Percentiles rank a stretch among this genome's conserved stretches.
phyloP scores from a whole-genome alignment of 1,284 basidiomycete species.

The Irpex sp. region DNA sequence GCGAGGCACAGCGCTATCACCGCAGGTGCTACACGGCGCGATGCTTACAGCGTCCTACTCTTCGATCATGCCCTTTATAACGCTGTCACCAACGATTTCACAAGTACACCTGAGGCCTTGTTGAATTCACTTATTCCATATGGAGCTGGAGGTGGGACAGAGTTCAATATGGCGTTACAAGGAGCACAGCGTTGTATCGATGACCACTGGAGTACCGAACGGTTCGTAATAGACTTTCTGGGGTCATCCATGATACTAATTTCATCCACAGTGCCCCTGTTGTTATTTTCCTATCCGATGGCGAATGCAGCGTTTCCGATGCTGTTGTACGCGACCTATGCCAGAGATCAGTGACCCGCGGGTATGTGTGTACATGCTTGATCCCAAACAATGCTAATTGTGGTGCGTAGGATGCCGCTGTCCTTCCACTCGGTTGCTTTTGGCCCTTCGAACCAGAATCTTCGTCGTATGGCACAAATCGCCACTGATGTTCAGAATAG shows the following conservation, averaged over 20 bases:
- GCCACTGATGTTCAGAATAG: conserved; percentile 46
- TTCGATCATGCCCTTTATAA: conserved; percentile 34
- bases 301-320: conserved; percentile 43
- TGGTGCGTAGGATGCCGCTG: conserved; percentile 42
- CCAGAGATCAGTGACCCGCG: conserved; percentile 41
- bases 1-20: conserved; percentile 41
- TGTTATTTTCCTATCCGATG: conserved; percentile 65
- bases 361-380: conserved; percentile 32
- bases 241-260: not conserved
- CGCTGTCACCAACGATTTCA: conserved; percentile 45
- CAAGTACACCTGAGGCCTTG: conserved; percentile 43
- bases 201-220: conserved; percentile 50
- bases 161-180: conserved; percentile 42
- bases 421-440: conserved; percentile 62
- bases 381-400: not conserved
- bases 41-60: conserved; percentile 56
- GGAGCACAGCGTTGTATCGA: conserved; percentile 39
- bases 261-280: conserved; percentile 44
- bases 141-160: conserved; percentile 38
- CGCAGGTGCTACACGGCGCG: conserved; percentile 34
- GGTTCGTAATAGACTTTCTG: conserved; percentile 32
- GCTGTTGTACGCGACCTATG: conserved; percentile 42
- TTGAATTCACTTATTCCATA: conserved; percentile 37
- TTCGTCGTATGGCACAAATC: conserved; percentile 52
- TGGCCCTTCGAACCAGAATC: conserved; percentile 34